Percentiles rank a stretch among this genome's conserved stretches.
phyloP scores from a whole-genome alignment of 805 yeast genomes.

The Wickerhamiella parazyma region DNA sequence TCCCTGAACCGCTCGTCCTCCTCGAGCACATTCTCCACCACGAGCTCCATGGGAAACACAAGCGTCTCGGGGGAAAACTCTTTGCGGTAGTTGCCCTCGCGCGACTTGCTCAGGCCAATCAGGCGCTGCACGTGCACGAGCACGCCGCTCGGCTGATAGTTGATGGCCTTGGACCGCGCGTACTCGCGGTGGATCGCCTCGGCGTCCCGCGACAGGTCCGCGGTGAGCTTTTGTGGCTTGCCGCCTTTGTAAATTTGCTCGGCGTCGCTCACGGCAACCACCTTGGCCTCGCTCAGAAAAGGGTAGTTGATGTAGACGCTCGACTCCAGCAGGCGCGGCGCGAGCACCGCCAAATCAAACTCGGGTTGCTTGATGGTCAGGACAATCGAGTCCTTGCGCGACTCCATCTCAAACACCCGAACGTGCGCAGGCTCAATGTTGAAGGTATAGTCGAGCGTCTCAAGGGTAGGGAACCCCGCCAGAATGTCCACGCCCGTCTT shows the following conservation, averaged over 20 bases:
- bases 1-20: slow-evolving; percentile 63
- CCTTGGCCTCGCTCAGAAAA: slow-evolving; percentile 66
- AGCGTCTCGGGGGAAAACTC: slow-evolving; percentile 44
- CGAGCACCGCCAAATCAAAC: slow-evolving; percentile 44
- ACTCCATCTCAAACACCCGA: slow-evolving; percentile 69
- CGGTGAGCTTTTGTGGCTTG: neutral
- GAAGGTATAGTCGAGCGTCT: slow-evolving; percentile 47
- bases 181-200: slow-evolving; percentile 32
- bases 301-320: slow-evolving; percentile 80
- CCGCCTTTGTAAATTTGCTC: neutral
- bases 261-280: slow-evolving; percentile 48
- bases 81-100: slow-evolving; percentile 65
- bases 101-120: slow-evolving; percentile 58
- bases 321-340: slow-evolving; percentile 46
- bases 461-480: slow-evolving; percentile 84
- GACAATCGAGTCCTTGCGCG: slow-evolving; percentile 70
- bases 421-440: slow-evolving; percentile 50
- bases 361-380: slow-evolving; percentile 37
- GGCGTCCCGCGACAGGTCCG: slow-evolving; percentile 18
- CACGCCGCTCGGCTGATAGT: slow-evolving; percentile 39
- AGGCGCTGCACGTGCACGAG: slow-evolving; percentile 62
- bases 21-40: slow-evolving; percentile 61
- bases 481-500: slow-evolving; percentile 52
- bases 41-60: slow-evolving; percentile 60
- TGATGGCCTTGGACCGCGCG: slow-evolving; percentile 43